A percentile compares a stretch with the other conserved stretches of the same genome.
Evolutionary conservation across 129 eudicot genomes (phyloP).

Genomic region (Pulicaria dysenterica): DNA sequence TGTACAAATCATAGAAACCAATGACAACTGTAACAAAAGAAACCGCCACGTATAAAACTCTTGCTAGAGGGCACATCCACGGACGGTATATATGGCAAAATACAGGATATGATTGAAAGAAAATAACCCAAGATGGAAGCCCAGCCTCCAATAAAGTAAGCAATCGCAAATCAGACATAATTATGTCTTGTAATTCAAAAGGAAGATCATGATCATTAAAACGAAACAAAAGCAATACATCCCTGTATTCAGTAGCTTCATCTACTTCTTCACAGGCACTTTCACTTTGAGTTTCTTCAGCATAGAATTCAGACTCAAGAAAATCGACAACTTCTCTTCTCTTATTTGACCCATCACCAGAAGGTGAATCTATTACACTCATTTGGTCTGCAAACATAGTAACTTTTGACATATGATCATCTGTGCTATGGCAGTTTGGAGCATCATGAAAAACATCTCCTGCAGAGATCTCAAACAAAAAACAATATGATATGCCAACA

Average conservation of each 20-base stretch:
- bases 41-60: constrained; percentile 69
- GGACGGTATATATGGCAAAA: constrained; percentile 92
- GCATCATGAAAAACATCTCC: constrained; percentile 82
- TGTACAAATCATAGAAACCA: constrained; percentile 89
- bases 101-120: constrained; percentile 84
- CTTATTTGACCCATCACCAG: constrained; percentile 47
- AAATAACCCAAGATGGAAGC: constrained; percentile 98
- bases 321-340: constrained; percentile 52
- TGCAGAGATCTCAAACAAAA: constrained; percentile 30
- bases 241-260: constrained; percentile 61
- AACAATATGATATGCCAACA: background rate
- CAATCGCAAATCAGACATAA: constrained; percentile 65
- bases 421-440: constrained; percentile 15
- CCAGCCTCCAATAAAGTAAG: constrained; percentile 89
- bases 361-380: constrained; percentile 30
- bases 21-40: constrained; percentile 82
- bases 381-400: constrained; percentile 29
- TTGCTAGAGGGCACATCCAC: constrained; percentile 96
- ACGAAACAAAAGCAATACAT: constrained; percentile 68
- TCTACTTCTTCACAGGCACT: constrained; percentile 43
- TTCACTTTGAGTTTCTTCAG: constrained; percentile 36
- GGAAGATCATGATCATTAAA: constrained; percentile 87
- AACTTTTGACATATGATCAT: constrained; percentile 38
- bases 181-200: constrained; percentile 56
- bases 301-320: constrained; percentile 33